Base-by-base conservation (phyloP, 306 rosid species). In the Vicia villosa region DNA sequence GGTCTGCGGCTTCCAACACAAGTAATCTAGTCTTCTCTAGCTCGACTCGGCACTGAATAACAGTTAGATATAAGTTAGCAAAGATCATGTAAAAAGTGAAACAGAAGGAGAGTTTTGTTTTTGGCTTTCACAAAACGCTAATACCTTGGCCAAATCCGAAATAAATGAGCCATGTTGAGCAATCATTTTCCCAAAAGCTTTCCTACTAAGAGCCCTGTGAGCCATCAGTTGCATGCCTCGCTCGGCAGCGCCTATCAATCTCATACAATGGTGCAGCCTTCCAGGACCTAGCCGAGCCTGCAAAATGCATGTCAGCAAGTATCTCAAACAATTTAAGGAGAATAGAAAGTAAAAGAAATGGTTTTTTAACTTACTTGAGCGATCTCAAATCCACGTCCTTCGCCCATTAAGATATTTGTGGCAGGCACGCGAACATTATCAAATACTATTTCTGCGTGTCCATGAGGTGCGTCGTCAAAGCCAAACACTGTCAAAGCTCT, bases 281-380 rank as follows among this genome's bases (percentile, higher is more conserved):
- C 99, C 96, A 7, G 99, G 97, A 63, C 99, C 97, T 16, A 94
- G 76, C 86, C 99, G 83, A 77, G 95, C 99, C 99, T 95, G 87
- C 69, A 84, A 81, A 6, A 60, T 55, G 10, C 30, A 68, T 69
- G 51, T 57, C 24, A n/a, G n/a, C n/a, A n/a, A n/a, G n/a, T n/a
- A n/a, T n/a, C n/a, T n/a, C n/a, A n/a, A n/a, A n/a, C n/a, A n/a
- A n/a, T n/a, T n/a, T n/a, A n/a, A n/a, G n/a, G n/a, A n/a, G n/a
- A n/a, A n/a, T n/a, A n/a, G n/a, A n/a, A n/a, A n/a, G 65, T 45
- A 40, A 36, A 16, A 21, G 54, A 77, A 78, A 77, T 24, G 47
- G 52, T 38, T 57, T 24, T 63, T 42, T 47, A 21, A 71, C 83
- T 81, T 80, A 90, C 99, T 86, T 94, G 97, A 26, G 99, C 97